Base-by-base conservation (phyloP, 352 stramenopile species). In the Phytopythium chamaehyphon region DNA sequence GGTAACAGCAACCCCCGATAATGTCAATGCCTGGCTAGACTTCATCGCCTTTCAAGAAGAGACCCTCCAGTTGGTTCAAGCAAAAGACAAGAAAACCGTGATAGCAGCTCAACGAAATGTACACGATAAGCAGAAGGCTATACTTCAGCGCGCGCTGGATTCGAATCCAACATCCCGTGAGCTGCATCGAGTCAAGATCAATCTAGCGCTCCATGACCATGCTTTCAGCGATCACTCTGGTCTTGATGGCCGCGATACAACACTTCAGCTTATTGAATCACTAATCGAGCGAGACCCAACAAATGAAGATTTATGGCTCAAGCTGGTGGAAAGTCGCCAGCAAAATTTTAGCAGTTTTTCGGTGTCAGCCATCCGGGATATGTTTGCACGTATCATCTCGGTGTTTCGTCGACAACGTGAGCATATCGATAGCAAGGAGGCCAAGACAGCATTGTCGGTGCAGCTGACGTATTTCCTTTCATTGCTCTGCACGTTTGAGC, bases 41-140 rank as follows among this genome's bases (percentile, higher is more conserved):
- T 71, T 89, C 24, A 73, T 90, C n/a, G 73, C 64, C 1, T 89
- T 91, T 39, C 83, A 94, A 58, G 71, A 83, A n/a, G 54, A 90
- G 21, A 73, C 66, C 22, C 58, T 71, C 14, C 45, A 31, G 11
- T 61, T 69, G 2, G 55, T 90, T 44, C 49, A 69, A 5, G 47
- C 33, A 10, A 71, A 62, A 35, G 61, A 31, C 4, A 69, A 68
- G 49, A 61, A 59, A 24, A 47, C 58, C n/a, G 48, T 8, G 10
- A 33, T 46, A 42, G 59, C 40, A 10, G 63, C 64, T 23, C 62
- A 57, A 51, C 44, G 40, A 42, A 73, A 57, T 52, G 57, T 90
- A 2, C 7, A 69, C 9, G 77, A 90, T 18, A 92, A 91, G 50
- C 83, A 94, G 63, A 35, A 46, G 5, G 63, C 77, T 18, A 79